These are phyloP conservation scores for Myriangium duriaei DNA, from an alignment of 2,329 filamentous ascomycete genomes.

Conservation along the genomic window DNA sequence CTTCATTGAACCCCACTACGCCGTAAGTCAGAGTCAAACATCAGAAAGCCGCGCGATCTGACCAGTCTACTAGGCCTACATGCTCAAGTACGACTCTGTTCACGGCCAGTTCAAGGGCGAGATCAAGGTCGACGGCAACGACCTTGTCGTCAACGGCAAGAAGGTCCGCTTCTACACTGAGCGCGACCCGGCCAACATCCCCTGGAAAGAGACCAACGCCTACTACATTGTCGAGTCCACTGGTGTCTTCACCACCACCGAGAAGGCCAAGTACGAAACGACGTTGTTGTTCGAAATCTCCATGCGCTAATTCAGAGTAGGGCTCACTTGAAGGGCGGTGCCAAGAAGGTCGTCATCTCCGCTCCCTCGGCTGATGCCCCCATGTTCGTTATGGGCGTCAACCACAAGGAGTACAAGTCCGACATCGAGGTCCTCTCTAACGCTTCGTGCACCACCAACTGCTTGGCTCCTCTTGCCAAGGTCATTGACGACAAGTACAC, in stretches of 20 bases:
- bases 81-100: constrained; percentile 98
- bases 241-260: constrained; percentile 97
- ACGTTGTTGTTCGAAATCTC: too few relatives aligned
- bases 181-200: constrained; percentile 79
- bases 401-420: constrained; percentile 85
- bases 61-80: constrained; percentile 60
- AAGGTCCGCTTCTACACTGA: constrained; percentile 88
- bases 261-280: too few relatives aligned
- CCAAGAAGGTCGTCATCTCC: constrained; percentile 85
- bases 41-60: background rate
- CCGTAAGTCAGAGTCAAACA: constrained; percentile 51
- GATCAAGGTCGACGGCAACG: constrained; percentile 58
- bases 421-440: constrained; percentile 93
- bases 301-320: too few relatives aligned
- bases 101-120: constrained; percentile 95
- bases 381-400: constrained; percentile 99
- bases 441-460: constrained; percentile 99
- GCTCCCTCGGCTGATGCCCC: constrained; percentile 89
- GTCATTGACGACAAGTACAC: constrained; percentile 97
- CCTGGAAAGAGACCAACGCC: constrained; percentile 77
- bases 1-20: constrained; percentile 96
- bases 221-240: constrained; percentile 96
- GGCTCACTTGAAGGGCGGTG: constrained; percentile 88
- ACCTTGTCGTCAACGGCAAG: constrained; percentile 86
- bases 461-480: constrained; percentile 97